These are phyloP conservation scores for Populus nigra DNA, from an alignment of 345 rosid genomes.

Conservation along the genomic window DNA sequence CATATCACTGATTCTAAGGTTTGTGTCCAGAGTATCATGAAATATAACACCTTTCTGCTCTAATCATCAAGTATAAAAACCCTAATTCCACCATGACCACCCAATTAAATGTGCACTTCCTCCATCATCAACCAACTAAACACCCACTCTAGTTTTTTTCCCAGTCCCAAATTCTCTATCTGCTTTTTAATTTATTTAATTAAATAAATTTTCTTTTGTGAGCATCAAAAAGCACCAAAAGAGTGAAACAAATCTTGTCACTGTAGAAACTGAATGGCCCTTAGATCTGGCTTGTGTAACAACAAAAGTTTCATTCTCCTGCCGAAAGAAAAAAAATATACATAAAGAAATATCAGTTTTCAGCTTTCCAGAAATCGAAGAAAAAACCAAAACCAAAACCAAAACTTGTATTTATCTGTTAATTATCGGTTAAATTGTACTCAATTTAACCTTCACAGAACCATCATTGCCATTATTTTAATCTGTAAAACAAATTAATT, in stretches of 20 bases:
- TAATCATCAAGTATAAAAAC: neutral
- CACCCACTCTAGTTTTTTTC: neutral
- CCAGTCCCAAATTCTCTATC: neutral
- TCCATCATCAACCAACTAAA: neutral
- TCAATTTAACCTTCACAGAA: conserved; percentile 12
- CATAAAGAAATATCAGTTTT: conserved; percentile 58
- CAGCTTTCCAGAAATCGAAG: conserved; percentile 21
- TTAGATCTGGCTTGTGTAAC: conserved; percentile 25
- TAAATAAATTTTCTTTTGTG: neutral
- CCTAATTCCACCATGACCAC: neutral
- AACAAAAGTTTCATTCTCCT: conserved; percentile 52
- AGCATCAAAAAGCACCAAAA: neutral
- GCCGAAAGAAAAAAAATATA: conserved; percentile 43
- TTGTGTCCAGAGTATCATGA: neutral
- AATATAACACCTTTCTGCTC: neutral
- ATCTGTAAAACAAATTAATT: conserved; percentile 20
- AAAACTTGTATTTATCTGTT: conserved; percentile 28
- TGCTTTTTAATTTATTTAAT: neutral
- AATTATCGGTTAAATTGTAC: neutral
- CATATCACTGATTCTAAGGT: neutral
- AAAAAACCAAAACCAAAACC: neutral
- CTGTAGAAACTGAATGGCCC: conserved; percentile 35
- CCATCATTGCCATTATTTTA: conserved; percentile 13
- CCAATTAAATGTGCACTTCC: neutral
- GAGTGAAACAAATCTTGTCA: conserved; percentile 24